These are phyloP conservation scores for Opeltia flavorubescens DNA, from an alignment of 495 filamentous ascomycete species.

Conservation along the genomic window DNA sequence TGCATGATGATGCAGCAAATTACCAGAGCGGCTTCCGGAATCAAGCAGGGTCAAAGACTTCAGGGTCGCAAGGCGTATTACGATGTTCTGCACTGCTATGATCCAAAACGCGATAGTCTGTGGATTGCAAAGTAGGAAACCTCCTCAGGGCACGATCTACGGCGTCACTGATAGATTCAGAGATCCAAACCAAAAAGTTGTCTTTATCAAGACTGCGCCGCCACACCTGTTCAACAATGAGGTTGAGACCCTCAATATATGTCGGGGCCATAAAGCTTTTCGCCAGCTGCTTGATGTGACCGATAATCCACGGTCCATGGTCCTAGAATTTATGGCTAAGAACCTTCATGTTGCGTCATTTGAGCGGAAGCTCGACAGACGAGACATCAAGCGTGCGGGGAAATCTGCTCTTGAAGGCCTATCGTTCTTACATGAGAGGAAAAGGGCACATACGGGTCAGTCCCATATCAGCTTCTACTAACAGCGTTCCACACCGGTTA, in stretches of 20 bases:
- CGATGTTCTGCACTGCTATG: no score
- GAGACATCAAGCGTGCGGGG: slow-evolving; percentile 30
- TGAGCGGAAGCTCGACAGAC: slow-evolving; percentile 20
- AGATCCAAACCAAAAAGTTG: no score
- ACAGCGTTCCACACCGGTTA: not conserved
- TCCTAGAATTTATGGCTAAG: slow-evolving; percentile 29
- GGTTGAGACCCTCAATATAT: not conserved
- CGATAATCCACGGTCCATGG: slow-evolving; percentile 25
- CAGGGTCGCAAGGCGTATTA: no score
- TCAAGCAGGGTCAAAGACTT: no score
- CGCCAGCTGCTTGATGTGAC: slow-evolving; percentile 3
- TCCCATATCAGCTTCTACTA: not conserved
- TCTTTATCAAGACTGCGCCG: not conserved
- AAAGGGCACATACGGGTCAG: slow-evolving; percentile 27
- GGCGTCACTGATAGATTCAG: no score
- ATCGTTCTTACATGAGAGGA: slow-evolving; percentile 24
- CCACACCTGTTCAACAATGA: not conserved
- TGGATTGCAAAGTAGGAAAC: no score
- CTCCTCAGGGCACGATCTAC: no score
- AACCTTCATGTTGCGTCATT: slow-evolving; percentile 21
- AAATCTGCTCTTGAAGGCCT: slow-evolving; percentile 25
- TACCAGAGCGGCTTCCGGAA: no score
- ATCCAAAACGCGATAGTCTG: no score
- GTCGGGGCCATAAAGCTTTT: not conserved
- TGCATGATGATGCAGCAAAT: no score